A percentile compares a stretch with the other conserved stretches of the same genome.
Conservation (phyloP, 768 basidiomycete genomes). For the Amanita muscaria region DNA sequence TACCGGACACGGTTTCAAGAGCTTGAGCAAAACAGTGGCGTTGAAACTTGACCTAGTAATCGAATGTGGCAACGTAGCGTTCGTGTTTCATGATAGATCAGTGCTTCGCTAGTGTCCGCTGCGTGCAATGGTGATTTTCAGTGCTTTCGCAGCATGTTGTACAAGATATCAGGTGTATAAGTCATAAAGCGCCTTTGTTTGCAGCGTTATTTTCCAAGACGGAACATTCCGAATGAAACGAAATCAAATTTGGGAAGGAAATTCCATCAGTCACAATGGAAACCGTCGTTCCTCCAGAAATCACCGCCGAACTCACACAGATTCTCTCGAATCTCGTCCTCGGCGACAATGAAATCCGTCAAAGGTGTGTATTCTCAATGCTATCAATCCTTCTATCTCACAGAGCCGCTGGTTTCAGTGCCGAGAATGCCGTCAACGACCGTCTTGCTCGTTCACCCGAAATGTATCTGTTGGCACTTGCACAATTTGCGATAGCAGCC, state of each 20-base stretch:
- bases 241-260: background rate
- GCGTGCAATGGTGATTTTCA: too few relatives aligned
- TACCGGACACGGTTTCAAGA: too few relatives aligned
- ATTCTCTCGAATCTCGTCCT: slow-evolving; percentile 79
- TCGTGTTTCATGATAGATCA: too few relatives aligned
- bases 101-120: too few relatives aligned
- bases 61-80: too few relatives aligned
- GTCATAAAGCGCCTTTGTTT: too few relatives aligned
- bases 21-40: too few relatives aligned
- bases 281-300: slow-evolving; percentile 53
- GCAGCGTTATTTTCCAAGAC: background rate
- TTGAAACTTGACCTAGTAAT: too few relatives aligned
- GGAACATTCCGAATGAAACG: background rate
- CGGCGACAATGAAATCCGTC: slow-evolving; percentile 75
- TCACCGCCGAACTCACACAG: slow-evolving; percentile 69
- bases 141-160: too few relatives aligned
- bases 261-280: slow-evolving; percentile 27
- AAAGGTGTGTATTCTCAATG: slow-evolving; percentile 37
- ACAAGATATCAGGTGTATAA: too few relatives aligned
- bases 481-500: slow-evolving; percentile 69
- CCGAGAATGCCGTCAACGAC: slow-evolving; percentile 77
- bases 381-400: background rate
- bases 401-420: slow-evolving; percentile 25
- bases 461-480: slow-evolving; percentile 68
- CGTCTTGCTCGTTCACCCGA: slow-evolving; percentile 71